phyloP scores from a whole-genome alignment of 1,284 basidiomycete genomes.

The Pisolithus thermaeus region DNA sequence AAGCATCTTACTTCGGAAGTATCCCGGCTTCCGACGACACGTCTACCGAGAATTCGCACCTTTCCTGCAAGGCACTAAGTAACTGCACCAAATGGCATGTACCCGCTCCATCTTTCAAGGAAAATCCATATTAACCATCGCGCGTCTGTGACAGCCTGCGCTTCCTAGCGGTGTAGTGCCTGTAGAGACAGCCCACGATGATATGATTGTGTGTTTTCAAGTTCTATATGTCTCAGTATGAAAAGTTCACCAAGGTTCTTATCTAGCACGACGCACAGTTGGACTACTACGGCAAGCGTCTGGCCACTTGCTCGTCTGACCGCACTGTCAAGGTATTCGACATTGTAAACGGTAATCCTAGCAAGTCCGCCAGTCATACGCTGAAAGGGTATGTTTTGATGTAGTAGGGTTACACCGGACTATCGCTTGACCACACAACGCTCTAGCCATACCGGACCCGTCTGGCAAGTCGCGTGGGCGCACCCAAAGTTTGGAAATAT shows the following conservation, averaged over 20 bases:
- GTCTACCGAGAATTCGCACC: no score
- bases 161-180: slow-evolving; percentile 64
- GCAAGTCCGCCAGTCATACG: slow-evolving; percentile 61
- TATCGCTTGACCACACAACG: not conserved
- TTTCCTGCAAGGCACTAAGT: no score
- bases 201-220: slow-evolving; percentile 79
- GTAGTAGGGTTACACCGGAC: not conserved
- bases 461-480: slow-evolving; percentile 99
- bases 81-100: no score
- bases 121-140: not conserved
- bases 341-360: slow-evolving; percentile 80
- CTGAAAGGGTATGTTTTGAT: slow-evolving; percentile 69
- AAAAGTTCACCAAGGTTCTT: slow-evolving; percentile 1
- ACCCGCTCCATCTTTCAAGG: no score
- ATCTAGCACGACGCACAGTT: slow-evolving; percentile 92
- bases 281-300: slow-evolving; percentile 95
- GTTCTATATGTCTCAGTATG: not conserved
- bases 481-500: slow-evolving; percentile 97
- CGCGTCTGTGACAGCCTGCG: slow-evolving; percentile 28
- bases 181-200: slow-evolving; percentile 90
- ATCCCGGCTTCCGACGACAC: no score
- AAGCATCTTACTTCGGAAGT: no score
- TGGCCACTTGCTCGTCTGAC: slow-evolving; percentile 96
- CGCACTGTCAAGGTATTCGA: slow-evolving; percentile 95
- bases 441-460: slow-evolving; percentile 86